These are phyloP conservation scores for Ascosphaera apis DNA, from an alignment of 2,329 filamentous ascomycete genomes.

Conservation along the genomic window DNA sequence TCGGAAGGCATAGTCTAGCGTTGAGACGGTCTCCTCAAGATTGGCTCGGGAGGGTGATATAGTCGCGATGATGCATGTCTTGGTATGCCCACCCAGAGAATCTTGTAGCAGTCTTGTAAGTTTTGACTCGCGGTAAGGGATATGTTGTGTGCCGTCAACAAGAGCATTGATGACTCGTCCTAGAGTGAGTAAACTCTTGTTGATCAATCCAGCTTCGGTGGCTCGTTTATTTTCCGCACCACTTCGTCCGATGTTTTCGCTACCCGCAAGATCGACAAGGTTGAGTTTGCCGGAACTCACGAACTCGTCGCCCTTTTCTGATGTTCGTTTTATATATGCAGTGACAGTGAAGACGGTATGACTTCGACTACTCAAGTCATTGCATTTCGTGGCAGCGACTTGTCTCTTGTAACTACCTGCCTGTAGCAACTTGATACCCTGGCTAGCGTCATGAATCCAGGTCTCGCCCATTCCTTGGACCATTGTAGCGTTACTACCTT, in stretches of 20 bases:
- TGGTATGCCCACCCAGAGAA: slow-evolving; percentile 81
- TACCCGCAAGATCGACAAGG: slow-evolving; percentile 85
- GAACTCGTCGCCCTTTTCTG: slow-evolving; percentile 70
- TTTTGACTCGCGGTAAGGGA: slow-evolving; percentile 84
- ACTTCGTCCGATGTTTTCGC: slow-evolving; percentile 91
- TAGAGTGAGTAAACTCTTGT: slow-evolving; percentile 86
- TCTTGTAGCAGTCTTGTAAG: slow-evolving; percentile 87
- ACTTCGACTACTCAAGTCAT: slow-evolving; percentile 87
- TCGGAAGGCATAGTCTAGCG: slow-evolving; percentile 88
- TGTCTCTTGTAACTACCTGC: slow-evolving; percentile 81
- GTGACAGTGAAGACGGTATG: slow-evolving; percentile 97
- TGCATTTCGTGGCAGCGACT: slow-evolving; percentile 99
- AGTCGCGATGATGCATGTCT: slow-evolving; percentile 96
- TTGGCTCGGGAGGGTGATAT: slow-evolving; percentile 88
- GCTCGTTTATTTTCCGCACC: slow-evolving; percentile 97
- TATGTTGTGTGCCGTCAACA: slow-evolving; percentile 72
- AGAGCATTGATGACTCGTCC: slow-evolving; percentile 94
- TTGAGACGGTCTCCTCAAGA: slow-evolving; percentile 93
- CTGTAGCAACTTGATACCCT: slow-evolving; percentile 74
- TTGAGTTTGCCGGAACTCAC: slow-evolving; percentile 86
- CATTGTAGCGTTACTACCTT: slow-evolving; percentile 55
- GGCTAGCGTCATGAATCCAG: slow-evolving; percentile 62
- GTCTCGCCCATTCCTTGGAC: slow-evolving; percentile 97
- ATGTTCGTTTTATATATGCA: slow-evolving; percentile 61
- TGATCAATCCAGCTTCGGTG: slow-evolving; percentile 86